Evolutionary conservation across 352 stramenopile species (phyloP).

Genomic region (Pythium oligandrum): DNA sequence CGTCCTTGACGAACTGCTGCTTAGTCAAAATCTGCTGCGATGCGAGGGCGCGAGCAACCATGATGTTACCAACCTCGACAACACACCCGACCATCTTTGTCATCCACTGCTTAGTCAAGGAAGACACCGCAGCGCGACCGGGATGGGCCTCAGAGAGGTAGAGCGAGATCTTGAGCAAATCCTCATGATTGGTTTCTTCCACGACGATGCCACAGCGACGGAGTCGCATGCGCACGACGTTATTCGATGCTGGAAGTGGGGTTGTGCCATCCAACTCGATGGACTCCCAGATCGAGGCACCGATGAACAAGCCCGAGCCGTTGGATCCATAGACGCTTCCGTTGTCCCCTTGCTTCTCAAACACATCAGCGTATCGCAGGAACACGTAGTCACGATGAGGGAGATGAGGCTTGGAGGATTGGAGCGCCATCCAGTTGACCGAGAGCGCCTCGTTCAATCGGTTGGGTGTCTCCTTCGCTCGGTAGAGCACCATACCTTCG

Average conservation of each 20-base stretch:
- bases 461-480: slow-evolving; percentile 38
- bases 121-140: slow-evolving; percentile 59
- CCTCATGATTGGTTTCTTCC: slow-evolving; percentile 60
- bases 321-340: slow-evolving; percentile 45
- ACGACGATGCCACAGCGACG: slow-evolving; percentile 79
- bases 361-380: slow-evolving; percentile 71
- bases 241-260: slow-evolving; percentile 63
- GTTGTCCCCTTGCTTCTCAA: slow-evolving; percentile 67
- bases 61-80: slow-evolving; percentile 50
- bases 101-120: slow-evolving; percentile 77
- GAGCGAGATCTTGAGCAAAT: slow-evolving; percentile 59
- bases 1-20: slow-evolving; percentile 76
- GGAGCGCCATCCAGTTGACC: slow-evolving; percentile 79
- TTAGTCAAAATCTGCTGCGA: slow-evolving; percentile 65
- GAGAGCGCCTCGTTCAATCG: slow-evolving; percentile 64
- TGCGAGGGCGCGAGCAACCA: slow-evolving; percentile 60
- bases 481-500: slow-evolving; percentile 72
- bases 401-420: slow-evolving; percentile 76
- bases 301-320: slow-evolving; percentile 64
- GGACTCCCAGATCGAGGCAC: slow-evolving; percentile 79
- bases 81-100: slow-evolving; percentile 78
- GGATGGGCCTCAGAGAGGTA: slow-evolving; percentile 75
- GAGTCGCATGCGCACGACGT: slow-evolving; percentile 74
- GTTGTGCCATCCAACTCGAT: slow-evolving; percentile 78
- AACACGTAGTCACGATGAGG: slow-evolving; percentile 88